These are phyloP conservation scores for Symmetrospora coprosmae DNA, from an alignment of 768 basidiomycete species.

Conservation along the genomic window DNA sequence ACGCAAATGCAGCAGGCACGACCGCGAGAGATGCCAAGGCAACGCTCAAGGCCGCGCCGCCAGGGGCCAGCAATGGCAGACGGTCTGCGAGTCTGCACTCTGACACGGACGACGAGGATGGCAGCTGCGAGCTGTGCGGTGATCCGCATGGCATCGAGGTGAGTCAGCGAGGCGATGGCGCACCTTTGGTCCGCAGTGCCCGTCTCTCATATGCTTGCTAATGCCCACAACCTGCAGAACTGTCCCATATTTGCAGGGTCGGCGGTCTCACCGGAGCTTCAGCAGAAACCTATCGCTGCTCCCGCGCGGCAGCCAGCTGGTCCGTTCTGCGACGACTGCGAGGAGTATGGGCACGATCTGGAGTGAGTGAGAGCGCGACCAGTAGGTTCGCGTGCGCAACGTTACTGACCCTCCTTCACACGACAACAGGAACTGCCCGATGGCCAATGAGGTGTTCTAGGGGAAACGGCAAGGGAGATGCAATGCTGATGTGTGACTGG, in stretches of 20 bases:
- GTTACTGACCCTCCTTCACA: neutral
- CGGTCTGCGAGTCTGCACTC: conserved; percentile 2
- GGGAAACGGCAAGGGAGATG: too few relatives aligned
- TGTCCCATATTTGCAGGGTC: conserved; percentile 17
- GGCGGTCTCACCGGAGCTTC: neutral
- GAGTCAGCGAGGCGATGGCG: conserved; percentile 52
- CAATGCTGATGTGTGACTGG: too few relatives aligned
- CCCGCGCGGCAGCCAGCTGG: conserved; percentile 34
- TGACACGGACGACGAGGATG: conserved; percentile 19
- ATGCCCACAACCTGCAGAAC: conserved; percentile 10
- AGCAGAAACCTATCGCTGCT: neutral
- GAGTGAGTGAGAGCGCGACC: neutral
- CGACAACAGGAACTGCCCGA: conserved; percentile 48
- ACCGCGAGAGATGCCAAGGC: conserved; percentile 31
- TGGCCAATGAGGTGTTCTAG: conserved; percentile 74
- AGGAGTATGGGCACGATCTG: conserved; percentile 38
- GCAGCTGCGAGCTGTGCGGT: conserved; percentile 71
- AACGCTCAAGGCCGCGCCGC: too few relatives aligned
- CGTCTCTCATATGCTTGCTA: too few relatives aligned
- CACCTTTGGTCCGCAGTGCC: neutral
- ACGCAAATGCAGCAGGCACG: conserved; percentile 40
- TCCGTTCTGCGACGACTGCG: conserved; percentile 69
- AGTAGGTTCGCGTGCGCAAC: too few relatives aligned
- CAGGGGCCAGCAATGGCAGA: too few relatives aligned
- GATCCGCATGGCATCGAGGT: conserved; percentile 74